Evolutionary conservation across 805 yeast genomes (phyloP).

Genomic region (Spencermartinsiella europaea): DNA sequence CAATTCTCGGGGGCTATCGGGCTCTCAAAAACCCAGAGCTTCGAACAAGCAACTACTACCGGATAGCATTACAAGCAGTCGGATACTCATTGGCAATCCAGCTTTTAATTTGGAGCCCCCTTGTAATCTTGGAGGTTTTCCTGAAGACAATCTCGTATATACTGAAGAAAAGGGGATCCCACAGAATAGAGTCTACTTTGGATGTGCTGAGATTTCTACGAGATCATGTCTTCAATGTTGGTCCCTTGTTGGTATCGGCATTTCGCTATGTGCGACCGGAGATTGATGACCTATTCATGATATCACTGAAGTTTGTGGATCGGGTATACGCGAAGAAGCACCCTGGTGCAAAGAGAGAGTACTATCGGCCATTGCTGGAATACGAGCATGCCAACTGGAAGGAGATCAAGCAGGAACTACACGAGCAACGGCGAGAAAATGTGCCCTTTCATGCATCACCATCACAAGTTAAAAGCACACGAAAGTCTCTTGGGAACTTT

Average conservation of each 20-base stretch:
- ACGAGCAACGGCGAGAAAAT: neutral
- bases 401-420: neutral
- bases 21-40: constrained; percentile 42
- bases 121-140: constrained; percentile 19
- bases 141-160: constrained; percentile 23
- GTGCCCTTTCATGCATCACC: neutral
- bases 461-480: neutral
- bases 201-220: constrained; percentile 31
- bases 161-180: constrained; percentile 14
- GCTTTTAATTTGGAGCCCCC: constrained; percentile 31
- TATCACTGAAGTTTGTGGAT: constrained; percentile 39
- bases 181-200: constrained; percentile 20
- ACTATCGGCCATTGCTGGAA: constrained; percentile 18
- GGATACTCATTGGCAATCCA: constrained; percentile 37
- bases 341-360: constrained; percentile 32
- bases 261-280: constrained; percentile 36
- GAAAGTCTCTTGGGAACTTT: constrained; percentile 4
- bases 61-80: constrained; percentile 35
- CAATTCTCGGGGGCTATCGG: constrained; percentile 45
- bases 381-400: constrained; percentile 3
- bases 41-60: constrained; percentile 34
- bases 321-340: constrained; percentile 35
- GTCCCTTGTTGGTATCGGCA: constrained; percentile 38
- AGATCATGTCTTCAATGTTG: constrained; percentile 36
- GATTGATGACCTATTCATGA: constrained; percentile 38